Conservation (phyloP, 2,329 filamentous ascomycete species). For the Microsporum audouinii region DNA sequence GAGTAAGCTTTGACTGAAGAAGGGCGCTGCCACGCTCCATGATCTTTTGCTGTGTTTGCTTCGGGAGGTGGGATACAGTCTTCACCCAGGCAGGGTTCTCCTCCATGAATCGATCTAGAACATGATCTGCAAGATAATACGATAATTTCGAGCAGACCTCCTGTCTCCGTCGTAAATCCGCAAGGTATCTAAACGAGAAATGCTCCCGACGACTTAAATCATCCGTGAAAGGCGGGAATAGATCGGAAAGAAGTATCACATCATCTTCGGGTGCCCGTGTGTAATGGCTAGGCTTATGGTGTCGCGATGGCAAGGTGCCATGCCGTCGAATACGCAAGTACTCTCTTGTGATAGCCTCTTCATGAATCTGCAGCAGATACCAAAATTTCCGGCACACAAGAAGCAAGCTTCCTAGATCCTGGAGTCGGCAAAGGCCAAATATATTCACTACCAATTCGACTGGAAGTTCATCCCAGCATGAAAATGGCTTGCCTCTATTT, state of each 20-base stretch:
- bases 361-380: constrained; percentile 27
- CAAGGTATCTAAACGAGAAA: constrained; percentile 33
- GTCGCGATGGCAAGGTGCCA: constrained; percentile 32
- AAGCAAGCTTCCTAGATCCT: constrained; percentile 27
- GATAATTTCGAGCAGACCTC: constrained; percentile 29
- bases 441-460: constrained; percentile 34
- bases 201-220: constrained; percentile 23
- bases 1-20: constrained; percentile 31
- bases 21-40: constrained; percentile 24
- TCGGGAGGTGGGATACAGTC: constrained; percentile 25
- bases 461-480: constrained; percentile 30
- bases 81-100: constrained; percentile 22
- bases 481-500: constrained; percentile 10
- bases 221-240: constrained; percentile 31
- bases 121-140: constrained; percentile 32
- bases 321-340: constrained; percentile 33
- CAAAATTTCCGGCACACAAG: constrained; percentile 31
- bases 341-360: constrained; percentile 31
- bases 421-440: constrained; percentile 30
- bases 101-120: constrained; percentile 30
- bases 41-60: constrained; percentile 25
- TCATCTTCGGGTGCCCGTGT: constrained; percentile 34
- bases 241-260: constrained; percentile 33
- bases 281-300: constrained; percentile 26
- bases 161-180: constrained; percentile 28